Evolutionary conservation across 352 stramenopile species (phyloP), one percentile per base, ranked within the genome.

Genomic region (Aphanomyces stellatus): DNA sequence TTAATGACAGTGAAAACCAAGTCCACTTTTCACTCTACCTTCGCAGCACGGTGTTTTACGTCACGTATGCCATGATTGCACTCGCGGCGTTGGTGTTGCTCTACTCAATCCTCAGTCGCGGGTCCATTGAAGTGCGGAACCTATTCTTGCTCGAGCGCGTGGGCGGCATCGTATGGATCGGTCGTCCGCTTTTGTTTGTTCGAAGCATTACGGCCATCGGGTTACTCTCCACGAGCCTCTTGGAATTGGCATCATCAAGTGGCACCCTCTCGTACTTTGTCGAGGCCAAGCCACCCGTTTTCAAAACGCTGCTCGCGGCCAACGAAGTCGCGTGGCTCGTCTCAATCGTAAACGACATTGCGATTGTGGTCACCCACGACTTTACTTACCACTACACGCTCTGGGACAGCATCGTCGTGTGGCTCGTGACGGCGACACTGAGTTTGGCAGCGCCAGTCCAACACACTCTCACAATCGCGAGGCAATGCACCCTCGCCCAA

Each of bases 281-380:
- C 3, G n/a, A 4, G 1, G 57, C 24, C 11, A 4, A 37, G 11
- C 42, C 35, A 35, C n/a, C 57, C 13, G 51, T 33, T 33, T 53
- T 53, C 43, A 65, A 65, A 22, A 35, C 31, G 22, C 3, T 22
- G 1, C 34, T 65, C 6, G 57, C 34, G 10, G 33, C 57, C 2
- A 28, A 7, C 25, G 57, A 65, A 41, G 34, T 65, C 35, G 53
- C 57, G 37, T 65, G 57, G 57, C 33, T 65, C 4, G 31, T 35
- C 2, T 13, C 57, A 1, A 27, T 65, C 7, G 57, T 65, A 11
- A 53, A 10, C 6, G 57, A 65, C 19, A 1, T 65, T 15, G 10
- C 17, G 1, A n/a, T 65, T 11, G 27, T 53, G 28, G 19, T 28
- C 22, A 65, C 57, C 13, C 40, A 65, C n/a, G 34, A 19, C 27